Percentiles rank a stretch among this genome's conserved stretches.
These are phyloP conservation scores for Epichloe brachyelytri DNA, from an alignment of 2,329 filamentous ascomycete species.

Conservation along the genomic window DNA sequence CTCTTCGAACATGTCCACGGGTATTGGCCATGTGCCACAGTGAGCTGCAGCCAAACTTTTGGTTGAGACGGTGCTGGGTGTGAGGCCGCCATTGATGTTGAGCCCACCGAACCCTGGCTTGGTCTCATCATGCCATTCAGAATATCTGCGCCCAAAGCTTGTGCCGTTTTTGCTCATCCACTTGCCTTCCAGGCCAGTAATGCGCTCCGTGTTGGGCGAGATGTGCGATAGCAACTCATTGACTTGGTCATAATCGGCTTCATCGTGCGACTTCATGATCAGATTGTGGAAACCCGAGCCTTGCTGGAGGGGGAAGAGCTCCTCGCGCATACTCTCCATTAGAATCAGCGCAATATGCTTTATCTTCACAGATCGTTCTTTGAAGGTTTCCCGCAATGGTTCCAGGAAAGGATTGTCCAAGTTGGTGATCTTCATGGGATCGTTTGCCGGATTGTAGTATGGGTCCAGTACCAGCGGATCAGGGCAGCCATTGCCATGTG, in stretches of 20 bases:
- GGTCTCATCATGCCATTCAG: constrained; percentile 9
- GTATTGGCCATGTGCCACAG: constrained; percentile 28
- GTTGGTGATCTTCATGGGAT: constrained; percentile 28
- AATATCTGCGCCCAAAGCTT: background rate
- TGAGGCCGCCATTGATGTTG: constrained; percentile 25
- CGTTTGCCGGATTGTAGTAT: constrained; percentile 21
- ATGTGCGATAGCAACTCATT: constrained; percentile 12
- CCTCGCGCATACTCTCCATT: constrained; percentile 31
- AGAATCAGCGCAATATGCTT: constrained; percentile 29
- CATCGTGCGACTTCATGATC: constrained; percentile 20
- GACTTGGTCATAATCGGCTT: constrained; percentile 11
- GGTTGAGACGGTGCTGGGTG: constrained; percentile 28
- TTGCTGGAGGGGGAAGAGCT: constrained; percentile 30
- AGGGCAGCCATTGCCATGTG: background rate
- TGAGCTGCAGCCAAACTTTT: constrained; percentile 28
- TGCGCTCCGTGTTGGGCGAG: constrained; percentile 12
- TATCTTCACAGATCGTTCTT: constrained; percentile 21
- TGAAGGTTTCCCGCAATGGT: constrained; percentile 13
- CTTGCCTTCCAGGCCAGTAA: constrained; percentile 11
- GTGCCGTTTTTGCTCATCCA: constrained; percentile 8
- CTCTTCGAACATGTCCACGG: constrained; percentile 28
- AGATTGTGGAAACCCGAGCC: constrained; percentile 22
- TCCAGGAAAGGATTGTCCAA: constrained; percentile 20
- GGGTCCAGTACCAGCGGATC: constrained; percentile 4
- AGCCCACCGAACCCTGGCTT: constrained; percentile 24